Conservation (phyloP, 768 basidiomycete genomes). For the Boletus eberwhitei region DNA sequence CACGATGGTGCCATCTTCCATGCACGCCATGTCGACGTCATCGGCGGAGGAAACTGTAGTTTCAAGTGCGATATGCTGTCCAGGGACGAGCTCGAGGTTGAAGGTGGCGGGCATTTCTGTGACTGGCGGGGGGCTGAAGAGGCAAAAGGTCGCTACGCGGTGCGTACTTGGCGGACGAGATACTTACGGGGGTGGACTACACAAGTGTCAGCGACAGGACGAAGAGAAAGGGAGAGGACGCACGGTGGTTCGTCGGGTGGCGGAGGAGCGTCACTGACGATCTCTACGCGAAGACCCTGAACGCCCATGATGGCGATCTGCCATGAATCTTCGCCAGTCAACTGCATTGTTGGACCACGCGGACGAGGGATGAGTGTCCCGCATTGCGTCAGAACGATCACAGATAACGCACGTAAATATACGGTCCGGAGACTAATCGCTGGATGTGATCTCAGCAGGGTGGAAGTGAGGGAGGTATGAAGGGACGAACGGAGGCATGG, state of each 20-base stretch:
- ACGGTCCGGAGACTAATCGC: conserved; percentile 78
- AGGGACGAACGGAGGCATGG: conserved; percentile 67
- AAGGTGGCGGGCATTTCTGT: conserved; percentile 86
- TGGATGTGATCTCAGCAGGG: conserved; percentile 34
- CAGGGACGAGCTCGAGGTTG: conserved; percentile 75
- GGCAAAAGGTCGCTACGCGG: not conserved
- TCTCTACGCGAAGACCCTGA: conserved; percentile 80
- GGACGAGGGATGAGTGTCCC: conserved; percentile 12
- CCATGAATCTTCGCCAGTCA: conserved; percentile 83
- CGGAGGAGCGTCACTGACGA: conserved; percentile 80
- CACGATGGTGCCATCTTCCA: conserved; percentile 85
- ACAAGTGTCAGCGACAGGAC: conserved; percentile 10
- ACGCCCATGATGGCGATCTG: conserved; percentile 85
- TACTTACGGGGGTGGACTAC: conserved; percentile 51
- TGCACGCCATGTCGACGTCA: conserved; percentile 86
- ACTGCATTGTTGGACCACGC: conserved; percentile 39
- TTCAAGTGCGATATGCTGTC: conserved; percentile 77
- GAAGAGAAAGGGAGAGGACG: conserved; percentile 15
- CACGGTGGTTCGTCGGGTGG: conserved; percentile 83
- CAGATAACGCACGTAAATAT: conserved; percentile 65
- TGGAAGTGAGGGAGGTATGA: conserved; percentile 6
- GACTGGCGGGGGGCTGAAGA: conserved; percentile 59
- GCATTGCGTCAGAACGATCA: conserved; percentile 11
- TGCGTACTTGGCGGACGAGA: conserved; percentile 12
- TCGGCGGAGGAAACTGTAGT: conserved; percentile 73